A percentile compares a stretch with the other conserved stretches of the same genome.
These are phyloP conservation scores for Marasmius sp. DNA, from an alignment of 1,284 basidiomycete species.

Conservation along the genomic window DNA sequence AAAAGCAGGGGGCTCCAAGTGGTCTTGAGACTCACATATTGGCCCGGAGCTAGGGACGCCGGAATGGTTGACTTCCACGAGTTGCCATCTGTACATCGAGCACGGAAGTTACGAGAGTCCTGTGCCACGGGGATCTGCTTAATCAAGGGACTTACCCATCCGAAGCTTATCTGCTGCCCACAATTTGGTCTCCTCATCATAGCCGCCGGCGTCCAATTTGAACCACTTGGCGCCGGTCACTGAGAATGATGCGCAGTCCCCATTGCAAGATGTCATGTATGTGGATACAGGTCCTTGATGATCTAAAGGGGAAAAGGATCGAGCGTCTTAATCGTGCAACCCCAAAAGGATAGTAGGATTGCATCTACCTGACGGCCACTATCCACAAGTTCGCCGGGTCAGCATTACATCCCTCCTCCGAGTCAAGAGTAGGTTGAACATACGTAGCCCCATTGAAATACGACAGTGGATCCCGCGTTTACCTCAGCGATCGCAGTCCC, in stretches of 20 bases:
- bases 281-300: slow-evolving; percentile 41
- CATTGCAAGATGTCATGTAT: slow-evolving; percentile 39
- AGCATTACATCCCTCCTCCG: slow-evolving; percentile 2
- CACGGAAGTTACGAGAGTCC: background rate
- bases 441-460: slow-evolving; percentile 38
- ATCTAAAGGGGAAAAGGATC: slow-evolving; percentile 24
- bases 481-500: slow-evolving; percentile 27
- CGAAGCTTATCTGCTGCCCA: slow-evolving; percentile 36
- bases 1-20: background rate
- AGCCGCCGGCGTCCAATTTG: slow-evolving; percentile 37
- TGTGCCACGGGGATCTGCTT: background rate
- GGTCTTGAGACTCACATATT: slow-evolving; percentile 32
- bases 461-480: slow-evolving; percentile 31
- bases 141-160: slow-evolving; percentile 25
- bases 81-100: slow-evolving; percentile 24
- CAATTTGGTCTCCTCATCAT: slow-evolving; percentile 26
- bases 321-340: background rate
- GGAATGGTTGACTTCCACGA: slow-evolving; percentile 38
- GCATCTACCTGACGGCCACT: slow-evolving; percentile 38
- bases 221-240: slow-evolving; percentile 36
- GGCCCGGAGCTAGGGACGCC: slow-evolving; percentile 29
- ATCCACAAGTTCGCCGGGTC: slow-evolving; percentile 5
- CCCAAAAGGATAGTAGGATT: background rate
- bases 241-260: slow-evolving; percentile 33
- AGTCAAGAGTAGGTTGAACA: slow-evolving; percentile 9